phyloP scores from a whole-genome alignment of 2,329 filamentous ascomycete genomes.

The Exophiala calicioides region DNA sequence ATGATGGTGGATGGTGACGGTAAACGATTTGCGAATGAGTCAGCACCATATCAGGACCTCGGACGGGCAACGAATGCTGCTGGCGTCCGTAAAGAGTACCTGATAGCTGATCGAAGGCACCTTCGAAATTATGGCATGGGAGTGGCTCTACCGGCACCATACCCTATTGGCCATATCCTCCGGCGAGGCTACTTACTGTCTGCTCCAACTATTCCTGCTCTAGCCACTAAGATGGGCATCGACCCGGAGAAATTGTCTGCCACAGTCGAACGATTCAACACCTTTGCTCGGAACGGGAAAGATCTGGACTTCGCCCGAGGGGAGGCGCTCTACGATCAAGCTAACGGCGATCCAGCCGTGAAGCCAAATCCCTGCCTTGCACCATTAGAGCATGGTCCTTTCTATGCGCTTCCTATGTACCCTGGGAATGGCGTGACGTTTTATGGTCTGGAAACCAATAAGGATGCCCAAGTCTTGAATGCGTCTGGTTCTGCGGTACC shows the following conservation, averaged over 20 bases:
- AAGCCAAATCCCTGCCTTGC: constrained; percentile 38
- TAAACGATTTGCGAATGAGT: constrained; percentile 16
- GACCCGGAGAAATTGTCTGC: background rate
- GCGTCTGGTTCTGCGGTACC: constrained; percentile 28
- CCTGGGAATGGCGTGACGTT: constrained; percentile 42
- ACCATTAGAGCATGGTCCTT: constrained; percentile 33
- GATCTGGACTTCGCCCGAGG: constrained; percentile 40
- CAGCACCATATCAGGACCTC: constrained; percentile 15
- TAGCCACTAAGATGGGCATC: background rate
- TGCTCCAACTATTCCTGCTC: background rate
- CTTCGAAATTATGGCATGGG: constrained; percentile 1
- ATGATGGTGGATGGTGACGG: constrained; percentile 17
- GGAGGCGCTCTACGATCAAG: constrained; percentile 34
- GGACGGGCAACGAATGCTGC: background rate
- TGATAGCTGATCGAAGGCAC: background rate
- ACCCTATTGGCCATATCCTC: background rate
- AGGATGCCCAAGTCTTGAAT: constrained; percentile 34
- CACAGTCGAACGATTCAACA: constrained; percentile 32
- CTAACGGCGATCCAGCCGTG: constrained; percentile 35
- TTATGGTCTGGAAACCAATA: constrained; percentile 38
- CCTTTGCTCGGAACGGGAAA: constrained; percentile 32
- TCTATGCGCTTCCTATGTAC: constrained; percentile 37
- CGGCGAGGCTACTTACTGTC: background rate
- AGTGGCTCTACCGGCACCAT: background rate
- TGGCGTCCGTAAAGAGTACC: background rate